phyloP scores from a whole-genome alignment of 352 stramenopile species.

The Pythium periplocum region DNA sequence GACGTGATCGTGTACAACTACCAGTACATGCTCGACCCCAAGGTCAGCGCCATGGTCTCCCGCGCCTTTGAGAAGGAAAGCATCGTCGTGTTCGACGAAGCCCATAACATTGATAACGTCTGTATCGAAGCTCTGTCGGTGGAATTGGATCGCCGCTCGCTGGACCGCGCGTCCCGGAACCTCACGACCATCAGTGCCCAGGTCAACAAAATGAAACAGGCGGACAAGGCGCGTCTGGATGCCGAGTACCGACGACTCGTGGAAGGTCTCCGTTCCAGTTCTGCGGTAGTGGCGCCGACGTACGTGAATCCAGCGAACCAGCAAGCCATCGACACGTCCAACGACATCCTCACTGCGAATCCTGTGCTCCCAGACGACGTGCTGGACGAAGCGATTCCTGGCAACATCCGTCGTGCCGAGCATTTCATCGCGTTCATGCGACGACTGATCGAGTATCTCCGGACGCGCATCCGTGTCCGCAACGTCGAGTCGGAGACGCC shows the following conservation, averaged over 20 bases:
- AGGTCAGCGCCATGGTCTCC: slow-evolving; percentile 90
- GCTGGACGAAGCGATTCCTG: slow-evolving; percentile 95
- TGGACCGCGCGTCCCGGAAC: slow-evolving; percentile 92
- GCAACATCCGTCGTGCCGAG: slow-evolving; percentile 97
- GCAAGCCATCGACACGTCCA: slow-evolving; percentile 37
- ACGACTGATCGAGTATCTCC: slow-evolving; percentile 94
- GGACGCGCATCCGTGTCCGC: slow-evolving; percentile 68
- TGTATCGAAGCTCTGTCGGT: slow-evolving; percentile 99
- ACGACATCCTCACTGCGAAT: slow-evolving; percentile 70
- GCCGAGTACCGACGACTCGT: slow-evolving; percentile 95
- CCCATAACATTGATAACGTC: slow-evolving; percentile 99
- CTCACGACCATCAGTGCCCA: slow-evolving; percentile 74
- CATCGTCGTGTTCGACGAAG: slow-evolving; percentile 97
- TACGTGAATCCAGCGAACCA: slow-evolving; percentile 41
- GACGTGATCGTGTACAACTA: slow-evolving; percentile 99
- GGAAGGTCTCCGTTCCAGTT: slow-evolving; percentile 92
- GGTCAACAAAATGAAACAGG: slow-evolving; percentile 86
- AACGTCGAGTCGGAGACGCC: slow-evolving; percentile 96
- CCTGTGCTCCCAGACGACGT: slow-evolving; percentile 90
- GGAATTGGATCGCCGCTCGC: slow-evolving; percentile 88
- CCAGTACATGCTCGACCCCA: slow-evolving; percentile 99
- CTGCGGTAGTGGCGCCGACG: slow-evolving; percentile 50
- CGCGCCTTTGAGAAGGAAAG: slow-evolving; percentile 92
- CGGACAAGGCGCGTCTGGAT: slow-evolving; percentile 89
- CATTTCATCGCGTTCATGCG: slow-evolving; percentile 98